phyloP scores from a whole-genome alignment of 176 grass and related monocot genomes.

The Rhynchospora pubera region DNA sequence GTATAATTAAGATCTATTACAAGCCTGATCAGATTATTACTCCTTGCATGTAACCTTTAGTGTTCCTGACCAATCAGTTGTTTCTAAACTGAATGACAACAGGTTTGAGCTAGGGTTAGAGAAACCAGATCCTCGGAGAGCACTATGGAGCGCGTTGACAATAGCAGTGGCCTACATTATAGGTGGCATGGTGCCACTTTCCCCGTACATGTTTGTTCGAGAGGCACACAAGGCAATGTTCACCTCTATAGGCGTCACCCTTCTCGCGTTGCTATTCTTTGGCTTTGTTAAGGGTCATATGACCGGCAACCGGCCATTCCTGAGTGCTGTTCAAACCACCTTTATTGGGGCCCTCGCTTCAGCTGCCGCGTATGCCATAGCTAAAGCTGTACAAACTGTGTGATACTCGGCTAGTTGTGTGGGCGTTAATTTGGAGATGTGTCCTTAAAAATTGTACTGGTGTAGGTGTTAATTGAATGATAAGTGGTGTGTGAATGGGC shows the following conservation, averaged over 20 bases:
- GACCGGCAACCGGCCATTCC: constrained; percentile 61
- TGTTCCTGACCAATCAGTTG: not conserved
- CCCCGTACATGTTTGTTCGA: constrained; percentile 62
- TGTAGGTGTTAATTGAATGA: not conserved
- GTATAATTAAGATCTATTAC: not conserved
- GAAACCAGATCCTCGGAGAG: constrained; percentile 65
- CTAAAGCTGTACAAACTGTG: constrained; percentile 58
- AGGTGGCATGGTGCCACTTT: constrained; percentile 77
- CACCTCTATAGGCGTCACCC: constrained; percentile 66
- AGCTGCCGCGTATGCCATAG: constrained; percentile 70
- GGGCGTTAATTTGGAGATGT: not conserved
- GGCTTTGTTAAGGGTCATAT: constrained; percentile 81
- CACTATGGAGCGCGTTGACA: constrained; percentile 63
- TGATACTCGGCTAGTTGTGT: not conserved
- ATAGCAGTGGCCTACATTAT: constrained; percentile 65
- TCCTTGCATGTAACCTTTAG: not conserved
- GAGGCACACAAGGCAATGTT: constrained; percentile 54
- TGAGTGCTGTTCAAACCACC: constrained; percentile 67
- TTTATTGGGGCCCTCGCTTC: constrained; percentile 75
- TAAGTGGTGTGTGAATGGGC: not conserved
- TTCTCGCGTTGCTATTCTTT: constrained; percentile 71
- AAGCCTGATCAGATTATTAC: not conserved
- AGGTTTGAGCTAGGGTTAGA: constrained; percentile 92
- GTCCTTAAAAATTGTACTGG: not conserved
- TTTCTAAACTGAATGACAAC: not conserved